These are phyloP conservation scores for Hyphopichia burtonii DNA, from an alignment of 1,139 yeast genomes.

Conservation along the genomic window DNA sequence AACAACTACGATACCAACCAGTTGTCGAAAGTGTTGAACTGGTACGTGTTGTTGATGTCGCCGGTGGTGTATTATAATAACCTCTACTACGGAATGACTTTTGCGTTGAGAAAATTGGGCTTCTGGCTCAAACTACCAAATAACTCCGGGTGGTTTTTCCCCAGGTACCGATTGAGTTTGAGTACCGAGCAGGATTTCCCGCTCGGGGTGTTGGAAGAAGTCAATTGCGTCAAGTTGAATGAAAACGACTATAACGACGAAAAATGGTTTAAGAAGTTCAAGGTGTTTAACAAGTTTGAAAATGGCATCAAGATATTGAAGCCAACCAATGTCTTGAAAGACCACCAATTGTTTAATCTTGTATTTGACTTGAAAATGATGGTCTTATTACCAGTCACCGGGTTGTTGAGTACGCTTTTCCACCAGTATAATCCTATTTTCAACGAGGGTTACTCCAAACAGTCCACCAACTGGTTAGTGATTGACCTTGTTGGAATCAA, in stretches of 20 bases:
- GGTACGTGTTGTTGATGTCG: slow-evolving; percentile 29
- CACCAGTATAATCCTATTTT: slow-evolving; percentile 21
- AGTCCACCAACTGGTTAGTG: slow-evolving; percentile 24
- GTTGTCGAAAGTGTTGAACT: slow-evolving; percentile 26
- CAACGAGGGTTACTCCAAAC: slow-evolving; percentile 8
- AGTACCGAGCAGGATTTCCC: slow-evolving; percentile 21
- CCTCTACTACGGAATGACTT: slow-evolving; percentile 18
- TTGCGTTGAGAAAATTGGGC: slow-evolving; percentile 17
- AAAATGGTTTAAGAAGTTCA: slow-evolving; percentile 13
- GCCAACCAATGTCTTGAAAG: slow-evolving; percentile 18
- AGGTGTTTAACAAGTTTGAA: slow-evolving; percentile 8
- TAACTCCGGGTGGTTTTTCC: slow-evolving; percentile 11
- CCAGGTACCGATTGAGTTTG: slow-evolving; percentile 20
- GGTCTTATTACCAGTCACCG: slow-evolving; percentile 20
- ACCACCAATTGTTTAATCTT: slow-evolving; percentile 26
- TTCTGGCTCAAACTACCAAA: slow-evolving; percentile 11
- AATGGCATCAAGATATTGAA: slow-evolving; percentile 15
- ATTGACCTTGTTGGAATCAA: slow-evolving; percentile 33
- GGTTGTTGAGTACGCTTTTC: slow-evolving; percentile 16
- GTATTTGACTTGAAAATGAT: slow-evolving; percentile 35
- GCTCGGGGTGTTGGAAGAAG: slow-evolving; percentile 17
- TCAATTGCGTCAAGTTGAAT: slow-evolving; percentile 2
- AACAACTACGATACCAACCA: slow-evolving; percentile 24
- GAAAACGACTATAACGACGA: slow-evolving; percentile 14
- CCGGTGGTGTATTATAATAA: slow-evolving; percentile 22